Evolutionary conservation across 1,139 yeast genomes (phyloP), one percentile per base, ranked within the genome.

Genomic region (Petasospora fabianii): DNA sequence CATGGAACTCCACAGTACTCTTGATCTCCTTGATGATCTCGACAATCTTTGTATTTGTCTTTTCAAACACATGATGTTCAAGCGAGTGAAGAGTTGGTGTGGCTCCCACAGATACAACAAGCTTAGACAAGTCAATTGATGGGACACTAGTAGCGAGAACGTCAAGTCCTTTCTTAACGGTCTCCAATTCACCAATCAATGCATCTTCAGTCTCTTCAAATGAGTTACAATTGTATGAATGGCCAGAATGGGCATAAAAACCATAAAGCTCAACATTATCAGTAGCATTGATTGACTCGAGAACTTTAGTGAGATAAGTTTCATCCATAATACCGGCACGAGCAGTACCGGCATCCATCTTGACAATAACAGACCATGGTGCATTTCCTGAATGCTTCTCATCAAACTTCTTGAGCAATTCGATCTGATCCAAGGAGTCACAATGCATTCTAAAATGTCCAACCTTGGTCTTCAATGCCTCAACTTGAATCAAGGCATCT

Each of bases 241-340:
- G 85, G 2, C 94, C 94, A 1, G 88, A 86, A 61, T 84, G 94
- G 38, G 84, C 80, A 59, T 84, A 84, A 51, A 84, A 77, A 0
- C 95, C 94, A 50, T 67, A 75, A 9, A 83, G 46, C 9, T 68
- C 65, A n/a, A 76, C 65, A 27, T 57, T 50, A 1, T 60, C 38
- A 13, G 50, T 43, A 5, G 58, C 45, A 3, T 29, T 12, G 3
- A 62, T 58, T 12, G 64, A 50, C 1, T 47, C 44, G 9, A 62
- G 36, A 3, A 67, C 52, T 30, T 58, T 55, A 2, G 57, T 41
- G 14, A 74, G 44, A n/a, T 55, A 50, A 3, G 39, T 46, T 11
- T 61, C 64, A 32, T 60, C 57, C 8, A 52, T 46, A 19, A 79
- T 64, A 4, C 90, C 90, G 3, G 90, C 90, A 42, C 90, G 62